These are phyloP conservation scores for Eutrema japonicum DNA, from an alignment of 345 rosid species.

Conservation along the genomic window DNA sequence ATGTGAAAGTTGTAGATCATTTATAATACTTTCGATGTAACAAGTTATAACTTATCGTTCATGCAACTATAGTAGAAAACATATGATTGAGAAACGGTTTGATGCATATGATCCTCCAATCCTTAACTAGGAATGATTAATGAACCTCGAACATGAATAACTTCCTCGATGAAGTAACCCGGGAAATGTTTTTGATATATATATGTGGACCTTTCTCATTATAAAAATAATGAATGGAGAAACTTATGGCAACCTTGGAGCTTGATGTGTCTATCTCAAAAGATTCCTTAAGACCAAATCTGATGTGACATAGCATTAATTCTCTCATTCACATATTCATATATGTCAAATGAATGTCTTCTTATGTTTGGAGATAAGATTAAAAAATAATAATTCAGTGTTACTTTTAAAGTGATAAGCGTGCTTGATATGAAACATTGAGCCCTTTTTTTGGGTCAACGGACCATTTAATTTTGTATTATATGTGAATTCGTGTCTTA, in stretches of 20 bases:
- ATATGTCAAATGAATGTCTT: slow-evolving; percentile 14
- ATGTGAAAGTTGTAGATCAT: not conserved
- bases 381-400: slow-evolving; percentile 1
- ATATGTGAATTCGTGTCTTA: slow-evolving; percentile 3
- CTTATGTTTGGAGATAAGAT: slow-evolving; percentile 37
- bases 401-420: slow-evolving; percentile 32
- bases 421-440: slow-evolving; percentile 30
- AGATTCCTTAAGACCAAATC: slow-evolving; percentile 39
- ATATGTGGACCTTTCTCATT: slow-evolving; percentile 12
- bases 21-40: not conserved
- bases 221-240: not conserved
- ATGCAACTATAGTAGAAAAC: slow-evolving; percentile 7
- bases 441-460: slow-evolving; percentile 23
- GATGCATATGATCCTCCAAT: not conserved
- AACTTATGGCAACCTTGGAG: slow-evolving; percentile 36
- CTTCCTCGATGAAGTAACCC: not conserved
- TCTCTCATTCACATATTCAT: slow-evolving; percentile 33
- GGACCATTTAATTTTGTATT: slow-evolving; percentile 10
- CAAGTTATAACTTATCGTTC: not conserved
- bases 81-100: not conserved
- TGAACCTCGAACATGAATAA: slow-evolving; percentile 2
- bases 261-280: slow-evolving; percentile 39
- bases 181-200: not conserved
- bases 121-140: not conserved
- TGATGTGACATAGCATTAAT: slow-evolving; percentile 42